A percentile compares a stretch with the other conserved stretches of the same genome.
Conservation (phyloP, 805 yeast genomes). For the Ogataea glucozyma region DNA sequence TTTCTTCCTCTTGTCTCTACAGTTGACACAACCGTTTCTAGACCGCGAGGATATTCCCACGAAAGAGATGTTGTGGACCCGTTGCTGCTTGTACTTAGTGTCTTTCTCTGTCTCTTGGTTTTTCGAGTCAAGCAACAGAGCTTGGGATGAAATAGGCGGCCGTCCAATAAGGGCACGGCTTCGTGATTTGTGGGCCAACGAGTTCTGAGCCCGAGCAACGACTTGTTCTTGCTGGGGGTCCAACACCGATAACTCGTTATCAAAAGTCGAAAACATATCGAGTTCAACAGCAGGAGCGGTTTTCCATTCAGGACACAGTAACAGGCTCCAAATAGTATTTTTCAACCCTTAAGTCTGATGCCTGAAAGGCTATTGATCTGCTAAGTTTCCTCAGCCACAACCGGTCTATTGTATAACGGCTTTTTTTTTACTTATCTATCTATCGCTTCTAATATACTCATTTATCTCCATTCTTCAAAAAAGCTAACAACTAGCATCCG, state of each 20-base stretch:
- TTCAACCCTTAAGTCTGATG: no score
- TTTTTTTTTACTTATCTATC: no score
- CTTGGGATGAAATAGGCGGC: not conserved
- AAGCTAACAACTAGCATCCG: not conserved
- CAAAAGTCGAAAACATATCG: conserved; percentile 21
- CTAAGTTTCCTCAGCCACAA: no score
- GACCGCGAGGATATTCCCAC: conserved; percentile 39
- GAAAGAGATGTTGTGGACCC: conserved; percentile 29
- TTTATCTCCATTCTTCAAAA: not conserved
- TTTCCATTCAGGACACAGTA: no score
- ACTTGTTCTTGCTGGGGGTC: conserved; percentile 7
- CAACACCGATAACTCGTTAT: conserved; percentile 15
- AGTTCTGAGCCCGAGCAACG: not conserved
- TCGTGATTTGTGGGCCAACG: not conserved
- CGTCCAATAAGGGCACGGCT: not conserved
- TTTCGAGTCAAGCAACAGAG: not conserved
- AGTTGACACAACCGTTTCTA: conserved; percentile 40
- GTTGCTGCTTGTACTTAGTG: conserved; percentile 12
- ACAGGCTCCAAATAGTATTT: no score
- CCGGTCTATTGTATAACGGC: no score
- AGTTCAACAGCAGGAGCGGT: not conserved
- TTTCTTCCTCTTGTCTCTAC: conserved; percentile 48
- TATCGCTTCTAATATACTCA: no score
- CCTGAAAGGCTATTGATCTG: no score
- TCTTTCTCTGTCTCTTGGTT: not conserved